phyloP scores from a whole-genome alignment of 805 yeast genomes.

The Saturnispora zaruensis region DNA sequence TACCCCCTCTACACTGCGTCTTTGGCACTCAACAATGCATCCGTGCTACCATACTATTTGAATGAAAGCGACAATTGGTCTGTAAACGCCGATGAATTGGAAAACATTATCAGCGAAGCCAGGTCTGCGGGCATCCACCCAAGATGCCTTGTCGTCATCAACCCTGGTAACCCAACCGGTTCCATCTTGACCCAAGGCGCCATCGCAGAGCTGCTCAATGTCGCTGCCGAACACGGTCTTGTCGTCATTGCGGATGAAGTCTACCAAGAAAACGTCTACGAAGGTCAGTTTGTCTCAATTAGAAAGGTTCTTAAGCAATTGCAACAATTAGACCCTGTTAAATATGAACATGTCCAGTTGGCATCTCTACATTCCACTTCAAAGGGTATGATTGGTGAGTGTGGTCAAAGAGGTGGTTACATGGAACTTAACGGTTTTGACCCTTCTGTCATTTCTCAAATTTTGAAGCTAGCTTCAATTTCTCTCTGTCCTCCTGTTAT shows the following conservation, averaged over 20 bases:
- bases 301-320: constrained; percentile 68
- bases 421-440: constrained; percentile 86
- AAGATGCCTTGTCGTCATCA: constrained; percentile 81
- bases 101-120: constrained; percentile 42
- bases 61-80: constrained; percentile 83
- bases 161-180: constrained; percentile 99
- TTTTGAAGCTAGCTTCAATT: constrained; percentile 82
- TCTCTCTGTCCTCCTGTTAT: constrained; percentile 90
- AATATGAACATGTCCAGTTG: constrained; percentile 66
- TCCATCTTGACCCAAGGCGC: constrained; percentile 58
- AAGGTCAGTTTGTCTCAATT: constrained; percentile 75
- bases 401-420: constrained; percentile 99
- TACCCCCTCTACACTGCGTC: constrained; percentile 97
- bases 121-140: constrained; percentile 47
- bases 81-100: constrained; percentile 60
- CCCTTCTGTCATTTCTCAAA: constrained; percentile 56
- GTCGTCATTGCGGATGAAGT: constrained; percentile 96
- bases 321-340: constrained; percentile 39
- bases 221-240: constrained; percentile 79
- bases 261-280: constrained; percentile 86
- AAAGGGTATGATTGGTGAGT: constrained; percentile 95
- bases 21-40: constrained; percentile 71
- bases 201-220: constrained; percentile 60
- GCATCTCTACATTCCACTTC: constrained; percentile 97
- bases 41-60: constrained; percentile 78